These are phyloP conservation scores for Solanum aculeatissimum DNA, from an alignment of 305 asterid genomes.

Conservation along the genomic window DNA sequence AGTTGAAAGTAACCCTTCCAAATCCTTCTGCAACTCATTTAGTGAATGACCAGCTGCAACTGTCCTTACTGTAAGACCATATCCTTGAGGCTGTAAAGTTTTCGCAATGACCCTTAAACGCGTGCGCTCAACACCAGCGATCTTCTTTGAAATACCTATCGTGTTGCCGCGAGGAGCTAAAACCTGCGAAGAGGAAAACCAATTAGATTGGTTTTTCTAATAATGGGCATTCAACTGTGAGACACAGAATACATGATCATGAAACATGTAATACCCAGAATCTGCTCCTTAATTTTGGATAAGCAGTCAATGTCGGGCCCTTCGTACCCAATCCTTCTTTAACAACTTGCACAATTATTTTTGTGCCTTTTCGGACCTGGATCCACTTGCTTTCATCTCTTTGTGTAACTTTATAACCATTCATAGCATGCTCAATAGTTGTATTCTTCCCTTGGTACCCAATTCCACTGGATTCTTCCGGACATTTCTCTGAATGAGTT, in stretches of 20 bases:
- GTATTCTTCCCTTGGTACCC: constrained; percentile 17
- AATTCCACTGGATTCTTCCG: constrained; percentile 30
- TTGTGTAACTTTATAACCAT: constrained; percentile 6
- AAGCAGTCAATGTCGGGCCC: constrained; percentile 89
- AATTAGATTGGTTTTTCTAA: background rate
- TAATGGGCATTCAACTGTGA: constrained; percentile 15
- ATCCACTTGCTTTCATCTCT: constrained; percentile 49
- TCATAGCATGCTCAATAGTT: constrained; percentile 11
- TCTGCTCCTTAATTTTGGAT: constrained; percentile 90
- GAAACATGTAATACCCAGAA: constrained; percentile 68
- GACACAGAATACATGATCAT: constrained; percentile 13
- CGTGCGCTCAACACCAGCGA: constrained; percentile 80
- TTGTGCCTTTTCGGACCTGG: constrained; percentile 67
- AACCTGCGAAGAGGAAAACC: constrained; percentile 41
- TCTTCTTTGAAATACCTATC: constrained; percentile 87
- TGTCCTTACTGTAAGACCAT: constrained; percentile 88
- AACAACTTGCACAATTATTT: constrained; percentile 88
- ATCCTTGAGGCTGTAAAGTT: constrained; percentile 84
- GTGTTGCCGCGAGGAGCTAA: constrained; percentile 50
- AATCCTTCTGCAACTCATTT: constrained; percentile 83
- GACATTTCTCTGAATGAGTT: constrained; percentile 20
- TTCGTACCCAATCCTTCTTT: constrained; percentile 97
- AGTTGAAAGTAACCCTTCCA: constrained; percentile 73
- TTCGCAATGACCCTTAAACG: constrained; percentile 80
- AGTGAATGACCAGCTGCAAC: constrained; percentile 85